These are phyloP conservation scores for Botryosphaeria dothidea DNA, from an alignment of 2,329 filamentous ascomycete genomes.

Conservation along the genomic window DNA sequence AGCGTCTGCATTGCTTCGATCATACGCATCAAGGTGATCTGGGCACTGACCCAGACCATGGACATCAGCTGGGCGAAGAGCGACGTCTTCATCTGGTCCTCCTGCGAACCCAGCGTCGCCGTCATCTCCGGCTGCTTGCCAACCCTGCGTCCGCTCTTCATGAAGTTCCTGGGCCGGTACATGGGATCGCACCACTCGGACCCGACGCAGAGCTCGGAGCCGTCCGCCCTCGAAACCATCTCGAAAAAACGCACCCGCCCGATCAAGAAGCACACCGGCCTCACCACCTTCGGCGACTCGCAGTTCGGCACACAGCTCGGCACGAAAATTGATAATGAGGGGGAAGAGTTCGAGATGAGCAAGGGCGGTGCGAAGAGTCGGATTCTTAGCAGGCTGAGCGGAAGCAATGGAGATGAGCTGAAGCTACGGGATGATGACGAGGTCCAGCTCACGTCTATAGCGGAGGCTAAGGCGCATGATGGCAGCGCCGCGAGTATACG, in stretches of 20 bases:
- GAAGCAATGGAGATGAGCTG: slow-evolving; percentile 15
- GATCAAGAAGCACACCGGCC: not conserved
- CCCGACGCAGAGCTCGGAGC: not conserved
- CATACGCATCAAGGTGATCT: not conserved
- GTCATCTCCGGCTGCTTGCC: not conserved
- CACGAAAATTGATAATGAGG: not conserved
- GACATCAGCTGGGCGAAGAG: not conserved
- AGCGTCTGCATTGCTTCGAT: not conserved
- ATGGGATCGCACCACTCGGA: not conserved
- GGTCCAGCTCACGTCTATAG: slow-evolving; percentile 26
- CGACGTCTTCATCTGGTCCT: not conserved
- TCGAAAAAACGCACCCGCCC: not conserved
- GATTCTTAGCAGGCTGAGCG: slow-evolving; percentile 17
- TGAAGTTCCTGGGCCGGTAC: not conserved
- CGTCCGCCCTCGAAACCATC: not conserved
- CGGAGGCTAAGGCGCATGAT: slow-evolving; percentile 21
- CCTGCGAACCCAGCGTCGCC: not conserved
- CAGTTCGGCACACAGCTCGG: slow-evolving; percentile 3
- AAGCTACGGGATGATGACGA: slow-evolving; percentile 28
- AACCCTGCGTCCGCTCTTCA: not conserved
- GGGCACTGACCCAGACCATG: not conserved
- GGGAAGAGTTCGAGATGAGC: not conserved
- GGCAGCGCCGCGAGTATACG: not conserved
- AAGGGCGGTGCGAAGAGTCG: not conserved
- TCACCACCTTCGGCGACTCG: slow-evolving; percentile 20